Base-by-base conservation (phyloP, 2,329 filamentous ascomycete species). In the Trichoderma hamatum region DNA sequence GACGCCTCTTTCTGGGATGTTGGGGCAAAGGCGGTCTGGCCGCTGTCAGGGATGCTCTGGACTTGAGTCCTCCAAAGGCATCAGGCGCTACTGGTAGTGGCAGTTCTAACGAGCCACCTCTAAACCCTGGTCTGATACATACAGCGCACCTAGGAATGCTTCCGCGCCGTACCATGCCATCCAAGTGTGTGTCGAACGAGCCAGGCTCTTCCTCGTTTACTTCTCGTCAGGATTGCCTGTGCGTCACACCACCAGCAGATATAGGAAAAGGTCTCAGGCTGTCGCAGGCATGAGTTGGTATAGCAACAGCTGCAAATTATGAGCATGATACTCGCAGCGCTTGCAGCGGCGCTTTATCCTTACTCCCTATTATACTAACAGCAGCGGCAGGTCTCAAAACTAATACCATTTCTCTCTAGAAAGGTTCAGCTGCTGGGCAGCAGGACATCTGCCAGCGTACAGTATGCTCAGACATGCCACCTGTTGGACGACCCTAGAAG, bases 1-100 rank as follows among this genome's bases (percentile, higher is more conserved):
- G 56, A 39, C 14, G 34, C 55, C 51, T 11, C 19, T 32, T 46
- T 58, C 36, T 65, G 34, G 34, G 26, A 7, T 32, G 30, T 28
- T 54, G 62, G 51, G 51, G 62, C 64, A 59, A 67, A 59, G 64
- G 64, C 64, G 64, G 64, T 67, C 64, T 67, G 64, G 54, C 64
- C 64, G 39, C 54, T 59, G 39, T 67, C 64, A 67, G 58, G 36
- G 51, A 24, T 43, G 51, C 11, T 49, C 46, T 49, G 46, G 46
- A 13, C 19, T 26, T 19, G 39, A 43, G 39, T 7, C 43, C 54
- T 59, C 54, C 51, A 67, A 59, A 67, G 54, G 54, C 54, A 34
- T 67, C 51, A 24, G 32, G n/a, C 34, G n/a, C 34, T 43, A 58
- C 36, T 24, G 19, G 13, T 9, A 3, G 32, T n/a, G 16, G 11